Evolutionary conservation across 441 rosid genomes (phyloP), one percentile per base, ranked within the genome.

Genomic region (Adansonia grandidieri): DNA sequence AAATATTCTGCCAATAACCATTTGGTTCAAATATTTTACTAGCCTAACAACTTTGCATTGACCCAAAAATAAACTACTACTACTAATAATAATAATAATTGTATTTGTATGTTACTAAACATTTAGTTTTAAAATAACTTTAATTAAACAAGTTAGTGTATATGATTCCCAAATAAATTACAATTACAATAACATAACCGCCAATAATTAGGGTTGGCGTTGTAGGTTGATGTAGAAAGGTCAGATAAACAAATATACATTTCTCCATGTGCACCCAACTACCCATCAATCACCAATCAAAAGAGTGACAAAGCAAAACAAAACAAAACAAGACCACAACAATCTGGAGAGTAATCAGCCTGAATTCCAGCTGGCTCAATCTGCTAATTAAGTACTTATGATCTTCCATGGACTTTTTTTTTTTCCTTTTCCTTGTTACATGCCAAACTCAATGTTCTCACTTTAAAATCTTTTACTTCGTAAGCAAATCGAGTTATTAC

Each of bases 281-380:
- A 44, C 47, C 74, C 61, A 71, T 15, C 44, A 51, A 51, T 13
- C 17, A 47, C 68, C 68, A 14, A 63, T 63, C 66, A 32, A 62
- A 32, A 1, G 11, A 7, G 15, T 37, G 40, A 1, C 37, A 32
- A 32, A 32, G 0, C 40, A 37, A 37, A 37, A 37, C 40, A 37
- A 37, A 37, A 37, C 40, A 37, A 37, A 37, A 37, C 0, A 50
- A 24, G 14, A 14, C 74, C 14, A 17, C 44, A 50, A 22, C 9
- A 20, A 22, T 22, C 15, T 2, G 17, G n/a, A 1, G 67, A 15
- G 24, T 24, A 50, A 70, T 50, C 13, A 69, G 15, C 11, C 44
- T 48, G 24, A 70, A 53, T 1, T 44, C 58, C 66, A 73, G 66
- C 67, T 73, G 73, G 57, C 73, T 19, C 17, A 20, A 69, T 47